A percentile compares a stretch with the other conserved stretches of the same genome.
Evolutionary conservation across 2,329 filamentous ascomycete genomes (phyloP).

Genomic region (Clarireedia sp.): DNA sequence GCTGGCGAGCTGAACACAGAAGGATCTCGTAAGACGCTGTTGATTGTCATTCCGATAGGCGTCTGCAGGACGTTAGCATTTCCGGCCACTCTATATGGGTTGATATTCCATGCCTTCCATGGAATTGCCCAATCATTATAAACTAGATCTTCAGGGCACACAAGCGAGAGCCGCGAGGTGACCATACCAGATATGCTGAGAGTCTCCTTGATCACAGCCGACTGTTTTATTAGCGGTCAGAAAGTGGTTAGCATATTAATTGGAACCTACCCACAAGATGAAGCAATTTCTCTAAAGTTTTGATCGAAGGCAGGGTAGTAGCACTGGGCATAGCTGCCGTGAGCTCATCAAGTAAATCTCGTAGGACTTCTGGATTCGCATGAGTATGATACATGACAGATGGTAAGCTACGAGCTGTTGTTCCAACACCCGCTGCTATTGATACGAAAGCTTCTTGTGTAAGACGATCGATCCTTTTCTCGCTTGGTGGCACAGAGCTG

Average conservation of each 20-base stretch:
- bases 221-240: background rate
- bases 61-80: slow-evolving; percentile 2
- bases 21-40: slow-evolving; percentile 6
- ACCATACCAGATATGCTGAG: slow-evolving; percentile 1
- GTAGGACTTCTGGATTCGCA: slow-evolving; percentile 23
- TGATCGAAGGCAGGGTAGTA: background rate
- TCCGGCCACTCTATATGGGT: background rate
- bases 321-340: slow-evolving; percentile 9
- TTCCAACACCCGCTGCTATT: slow-evolving; percentile 31
- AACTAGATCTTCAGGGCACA: background rate
- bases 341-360: slow-evolving; percentile 30
- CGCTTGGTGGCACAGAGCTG: slow-evolving; percentile 25
- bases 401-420: slow-evolving; percentile 29
- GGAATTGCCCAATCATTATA: slow-evolving; percentile 12
- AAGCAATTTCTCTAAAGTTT: background rate
- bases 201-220: background rate
- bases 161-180: slow-evolving; percentile 8
- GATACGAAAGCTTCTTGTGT: slow-evolving; percentile 29
- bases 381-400: slow-evolving; percentile 31
- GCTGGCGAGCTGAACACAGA: slow-evolving; percentile 6
- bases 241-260: background rate
- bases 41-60: slow-evolving; percentile 11
- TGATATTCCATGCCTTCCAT: slow-evolving; percentile 1
- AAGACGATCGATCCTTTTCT: slow-evolving; percentile 29
- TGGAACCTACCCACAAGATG: background rate